phyloP scores from a whole-genome alignment of 306 rosid genomes.

The Lathyrus aphaca region DNA sequence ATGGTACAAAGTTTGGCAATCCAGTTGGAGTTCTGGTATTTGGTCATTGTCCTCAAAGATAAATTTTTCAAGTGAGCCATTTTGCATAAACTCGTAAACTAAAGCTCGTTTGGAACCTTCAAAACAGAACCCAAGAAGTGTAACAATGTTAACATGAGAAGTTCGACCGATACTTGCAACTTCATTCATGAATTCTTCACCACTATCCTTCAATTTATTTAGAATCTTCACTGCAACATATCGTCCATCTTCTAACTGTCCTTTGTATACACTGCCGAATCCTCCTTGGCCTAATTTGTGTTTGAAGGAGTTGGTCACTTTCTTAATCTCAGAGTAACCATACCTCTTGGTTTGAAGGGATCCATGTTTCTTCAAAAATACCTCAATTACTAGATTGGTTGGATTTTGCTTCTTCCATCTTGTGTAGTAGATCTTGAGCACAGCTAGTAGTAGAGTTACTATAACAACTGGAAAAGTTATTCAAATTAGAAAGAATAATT shows the following conservation, averaged over 20 bases:
- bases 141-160: too few species aligned
- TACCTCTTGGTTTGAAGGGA: conserved; percentile 25
- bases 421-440: not conserved
- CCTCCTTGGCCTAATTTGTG: conserved; percentile 49
- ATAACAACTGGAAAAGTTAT: not conserved
- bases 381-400: not conserved
- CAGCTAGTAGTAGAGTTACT: not conserved
- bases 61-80: too few species aligned
- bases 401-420: not conserved
- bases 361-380: conserved; percentile 4
- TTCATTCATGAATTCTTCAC: too few species aligned
- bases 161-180: too few species aligned
- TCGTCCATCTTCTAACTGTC: not conserved
- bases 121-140: too few species aligned
- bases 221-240: conserved; percentile 20
- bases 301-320: conserved; percentile 36
- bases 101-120: too few species aligned
- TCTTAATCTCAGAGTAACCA: conserved; percentile 27
- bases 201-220: too few species aligned
- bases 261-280: conserved; percentile 29
- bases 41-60: too few species aligned
- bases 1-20: too few species aligned
- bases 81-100: too few species aligned
- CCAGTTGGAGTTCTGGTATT: too few species aligned
- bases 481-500: not conserved